These are phyloP conservation scores for Physcomitrellopsis africana DNA, from an alignment of 225 moss, liverwort and hornwort species.

Conservation along the genomic window DNA sequence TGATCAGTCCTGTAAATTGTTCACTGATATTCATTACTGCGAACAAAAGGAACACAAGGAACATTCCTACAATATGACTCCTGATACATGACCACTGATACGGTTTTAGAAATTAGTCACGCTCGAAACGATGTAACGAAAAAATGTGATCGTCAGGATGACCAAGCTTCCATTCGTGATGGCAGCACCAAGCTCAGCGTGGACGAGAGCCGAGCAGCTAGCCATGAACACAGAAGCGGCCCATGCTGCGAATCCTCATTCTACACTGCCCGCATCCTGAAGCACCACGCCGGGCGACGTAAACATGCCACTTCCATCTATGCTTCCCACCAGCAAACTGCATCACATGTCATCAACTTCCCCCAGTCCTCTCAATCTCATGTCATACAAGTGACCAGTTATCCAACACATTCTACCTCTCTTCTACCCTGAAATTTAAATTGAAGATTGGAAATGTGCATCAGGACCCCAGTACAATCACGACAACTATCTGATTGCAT, in stretches of 20 bases:
- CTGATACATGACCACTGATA: background rate
- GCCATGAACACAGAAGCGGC: constrained; percentile 62
- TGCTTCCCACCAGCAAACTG: constrained; percentile 73
- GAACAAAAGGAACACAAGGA: constrained; percentile 10
- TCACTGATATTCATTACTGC: constrained; percentile 24
- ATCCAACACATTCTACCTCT: background rate
- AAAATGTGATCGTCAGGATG: constrained; percentile 59
- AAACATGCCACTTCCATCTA: constrained; percentile 86
- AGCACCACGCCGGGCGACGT: constrained; percentile 82
- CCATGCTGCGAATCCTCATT: constrained; percentile 70
- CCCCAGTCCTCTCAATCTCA: constrained; percentile 16
- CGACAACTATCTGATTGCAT: constrained; percentile 52
- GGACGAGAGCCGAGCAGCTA: constrained; percentile 65
- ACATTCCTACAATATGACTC: background rate
- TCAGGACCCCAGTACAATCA: constrained; percentile 1
- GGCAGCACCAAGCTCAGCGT: constrained; percentile 78
- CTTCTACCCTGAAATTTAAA: no score
- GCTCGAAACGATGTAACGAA: constrained; percentile 73
- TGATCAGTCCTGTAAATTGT: constrained; percentile 49
- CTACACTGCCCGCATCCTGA: constrained; percentile 75
- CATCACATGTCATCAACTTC: constrained; percentile 30
- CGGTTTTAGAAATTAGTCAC: constrained; percentile 42
- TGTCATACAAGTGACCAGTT: background rate
- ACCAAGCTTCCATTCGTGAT: constrained; percentile 70
- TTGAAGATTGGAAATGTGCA: background rate